Evolutionary conservation across 2,329 filamentous ascomycete genomes (phyloP).

Genomic region (Setomelanomma holmii): DNA sequence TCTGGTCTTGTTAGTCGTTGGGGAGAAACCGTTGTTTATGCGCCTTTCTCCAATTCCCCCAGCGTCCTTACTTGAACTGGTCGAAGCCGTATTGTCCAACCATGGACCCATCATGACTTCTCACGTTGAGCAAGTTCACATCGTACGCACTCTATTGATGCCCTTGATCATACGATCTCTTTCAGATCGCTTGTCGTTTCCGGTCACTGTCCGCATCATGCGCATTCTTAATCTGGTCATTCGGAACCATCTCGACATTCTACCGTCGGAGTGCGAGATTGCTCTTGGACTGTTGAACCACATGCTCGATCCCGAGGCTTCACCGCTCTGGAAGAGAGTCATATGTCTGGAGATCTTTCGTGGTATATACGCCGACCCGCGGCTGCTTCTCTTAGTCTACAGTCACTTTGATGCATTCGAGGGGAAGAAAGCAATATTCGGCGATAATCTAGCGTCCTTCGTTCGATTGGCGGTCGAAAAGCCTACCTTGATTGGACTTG

Average conservation of each 20-base stretch:
- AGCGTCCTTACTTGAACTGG: constrained; percentile 86
- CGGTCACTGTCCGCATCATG: constrained; percentile 80
- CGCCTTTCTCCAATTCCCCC: constrained; percentile 79
- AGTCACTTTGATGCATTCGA: constrained; percentile 77
- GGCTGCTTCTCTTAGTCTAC: constrained; percentile 80
- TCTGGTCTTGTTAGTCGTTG: constrained; percentile 85
- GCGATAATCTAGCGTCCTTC: constrained; percentile 83
- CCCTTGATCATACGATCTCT: constrained; percentile 81
- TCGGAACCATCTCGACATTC: constrained; percentile 75
- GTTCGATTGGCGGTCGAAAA: constrained; percentile 94
- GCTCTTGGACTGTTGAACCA: constrained; percentile 82
- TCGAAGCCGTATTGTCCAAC: constrained; percentile 88
- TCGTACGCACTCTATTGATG: constrained; percentile 79
- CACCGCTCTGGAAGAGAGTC: constrained; percentile 82
- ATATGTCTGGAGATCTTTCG: constrained; percentile 91
- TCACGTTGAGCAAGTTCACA: constrained; percentile 81
- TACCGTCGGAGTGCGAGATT: constrained; percentile 82
- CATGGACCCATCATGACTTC: constrained; percentile 80
- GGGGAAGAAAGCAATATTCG: constrained; percentile 76
- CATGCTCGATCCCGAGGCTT: constrained; percentile 82
- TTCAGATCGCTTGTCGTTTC: constrained; percentile 79
- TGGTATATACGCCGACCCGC: constrained; percentile 82
- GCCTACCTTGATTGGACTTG: constrained; percentile 84
- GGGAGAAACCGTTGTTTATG: constrained; percentile 81
- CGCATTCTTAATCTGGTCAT: constrained; percentile 84